Conservation (phyloP, 805 yeast species). For the Jamesozyma hellenica region DNA sequence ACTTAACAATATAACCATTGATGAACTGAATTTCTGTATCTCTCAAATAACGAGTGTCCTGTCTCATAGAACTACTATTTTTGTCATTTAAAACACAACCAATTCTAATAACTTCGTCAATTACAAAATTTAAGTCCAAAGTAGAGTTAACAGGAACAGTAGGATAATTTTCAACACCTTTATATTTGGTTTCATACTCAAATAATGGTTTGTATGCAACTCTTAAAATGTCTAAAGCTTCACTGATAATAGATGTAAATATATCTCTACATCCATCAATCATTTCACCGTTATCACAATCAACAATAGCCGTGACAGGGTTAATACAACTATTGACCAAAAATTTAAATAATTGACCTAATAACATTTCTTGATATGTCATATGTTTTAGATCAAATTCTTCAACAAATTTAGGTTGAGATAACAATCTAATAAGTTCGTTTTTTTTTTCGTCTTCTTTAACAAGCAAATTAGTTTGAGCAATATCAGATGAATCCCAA, state of each 20-base stretch:
- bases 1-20: constrained; percentile 63
- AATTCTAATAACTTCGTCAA: constrained; percentile 29
- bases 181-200: constrained; percentile 18
- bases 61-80: constrained; percentile 46
- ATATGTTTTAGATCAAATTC: constrained; percentile 24
- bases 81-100: constrained; percentile 40
- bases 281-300: constrained; percentile 71
- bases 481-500: constrained; percentile 16
- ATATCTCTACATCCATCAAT: constrained; percentile 36
- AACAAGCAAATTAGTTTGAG: constrained; percentile 14
- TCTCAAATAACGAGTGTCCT: constrained; percentile 43
- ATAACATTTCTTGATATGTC: constrained; percentile 39
- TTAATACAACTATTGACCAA: constrained; percentile 76
- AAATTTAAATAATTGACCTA: constrained; percentile 66
- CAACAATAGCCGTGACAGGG: constrained; percentile 67
- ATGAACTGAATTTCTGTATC: constrained; percentile 73
- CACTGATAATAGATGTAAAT: constrained; percentile 29
- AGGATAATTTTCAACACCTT: constrained; percentile 21
- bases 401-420: constrained; percentile 15
- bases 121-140: constrained; percentile 28
- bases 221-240: constrained; percentile 27
- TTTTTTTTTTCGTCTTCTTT: constrained; percentile 12
- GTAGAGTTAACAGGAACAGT: constrained; percentile 18
- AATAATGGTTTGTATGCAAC: constrained; percentile 23
- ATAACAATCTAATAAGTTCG: constrained; percentile 24